Base-by-base conservation (phyloP, 306 rosid genomes). In the Senna siamea region DNA sequence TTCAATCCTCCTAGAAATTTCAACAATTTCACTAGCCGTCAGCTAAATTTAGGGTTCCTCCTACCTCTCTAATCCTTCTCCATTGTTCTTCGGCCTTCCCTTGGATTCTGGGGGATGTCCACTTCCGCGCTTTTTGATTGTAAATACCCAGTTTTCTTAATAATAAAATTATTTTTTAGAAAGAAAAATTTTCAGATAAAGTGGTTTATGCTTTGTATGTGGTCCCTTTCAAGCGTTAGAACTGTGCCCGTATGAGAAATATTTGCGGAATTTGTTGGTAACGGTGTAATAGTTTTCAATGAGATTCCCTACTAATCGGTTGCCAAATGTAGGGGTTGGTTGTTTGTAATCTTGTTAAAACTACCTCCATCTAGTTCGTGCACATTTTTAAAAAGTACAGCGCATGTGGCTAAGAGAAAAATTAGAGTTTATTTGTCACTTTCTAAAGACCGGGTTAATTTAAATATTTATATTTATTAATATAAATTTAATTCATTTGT, bases 121-220 rank as follows among this genome's bases (percentile, higher is more conserved):
- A 20, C 37, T 2, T 65, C 20, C 22, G 53, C 17, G 37, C 40
- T 20, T 7, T 26, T 4, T 22, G 37, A 8, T 26, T 66, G 72
- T 67, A 48, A 66, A 66, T 66, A 44, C 46, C 28, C 3, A 32
- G 30, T 72, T 67, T 47, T 14, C 65, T 9, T 15, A 20, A 34
- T 20, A 67, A 76, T 76, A 37, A 78, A 74, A 57, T 52, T 8
- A 38, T 59, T 60, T 12, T 75, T 55, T 18, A 11, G 1, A 57
- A 43, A 26, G 2, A 9, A 37, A 68, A 43, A 37, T 37, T 56
- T 12, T 57, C 57, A 14, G 5, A 54, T 58, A 13, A 57, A 48
- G 26, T 43, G 7, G 51, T 1, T 74, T 22, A 28, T 58, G 11
- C 70, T 40, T 8, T 46, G 38, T 78, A 18, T 18, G 28, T 47